phyloP scores from a whole-genome alignment of 129 eudicot species.

The sunflower (Helianthus annuus) region DNA sequence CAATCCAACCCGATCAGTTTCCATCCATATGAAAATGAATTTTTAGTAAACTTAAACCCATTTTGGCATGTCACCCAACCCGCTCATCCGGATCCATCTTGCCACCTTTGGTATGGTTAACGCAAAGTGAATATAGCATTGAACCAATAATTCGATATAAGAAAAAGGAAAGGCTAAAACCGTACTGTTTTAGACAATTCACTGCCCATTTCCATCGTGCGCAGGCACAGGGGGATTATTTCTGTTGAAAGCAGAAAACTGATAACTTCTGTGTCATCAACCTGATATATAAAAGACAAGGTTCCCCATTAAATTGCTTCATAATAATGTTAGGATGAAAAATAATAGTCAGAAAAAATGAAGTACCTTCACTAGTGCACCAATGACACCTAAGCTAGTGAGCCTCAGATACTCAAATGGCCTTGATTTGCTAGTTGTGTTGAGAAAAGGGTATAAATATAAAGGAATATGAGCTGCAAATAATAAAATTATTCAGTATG shows the following conservation, averaged over 20 bases:
- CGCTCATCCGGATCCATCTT: not conserved
- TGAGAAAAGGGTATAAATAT: conserved; percentile 21
- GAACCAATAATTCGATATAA: not conserved
- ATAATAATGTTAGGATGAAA: not conserved
- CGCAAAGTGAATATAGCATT: not conserved
- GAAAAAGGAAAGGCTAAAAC: not conserved
- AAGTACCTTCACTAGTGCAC: conserved; percentile 27
- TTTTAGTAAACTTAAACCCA: not conserved
- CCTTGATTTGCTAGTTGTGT: conserved; percentile 14
- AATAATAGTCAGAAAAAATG: not conserved
- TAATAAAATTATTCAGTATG: not conserved
- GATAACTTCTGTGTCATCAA: conserved; percentile 23
- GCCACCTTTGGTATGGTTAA: not conserved
- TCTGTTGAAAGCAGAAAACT: conserved; percentile 17
- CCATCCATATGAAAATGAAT: not conserved
- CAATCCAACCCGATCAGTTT: not conserved
- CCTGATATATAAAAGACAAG: conserved; percentile 1
- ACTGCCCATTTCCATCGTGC: conserved; percentile 27
- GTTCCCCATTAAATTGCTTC: not conserved
- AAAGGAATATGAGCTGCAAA: conserved; percentile 20
- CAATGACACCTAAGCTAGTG: conserved; percentile 26
- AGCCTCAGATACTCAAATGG: conserved; percentile 28
- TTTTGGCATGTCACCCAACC: not conserved
- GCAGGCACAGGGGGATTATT: conserved; percentile 16
- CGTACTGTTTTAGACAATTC: conserved; percentile 20